Base-by-base conservation (phyloP, 805 yeast species). In the Clavispora carvajalis region DNA sequence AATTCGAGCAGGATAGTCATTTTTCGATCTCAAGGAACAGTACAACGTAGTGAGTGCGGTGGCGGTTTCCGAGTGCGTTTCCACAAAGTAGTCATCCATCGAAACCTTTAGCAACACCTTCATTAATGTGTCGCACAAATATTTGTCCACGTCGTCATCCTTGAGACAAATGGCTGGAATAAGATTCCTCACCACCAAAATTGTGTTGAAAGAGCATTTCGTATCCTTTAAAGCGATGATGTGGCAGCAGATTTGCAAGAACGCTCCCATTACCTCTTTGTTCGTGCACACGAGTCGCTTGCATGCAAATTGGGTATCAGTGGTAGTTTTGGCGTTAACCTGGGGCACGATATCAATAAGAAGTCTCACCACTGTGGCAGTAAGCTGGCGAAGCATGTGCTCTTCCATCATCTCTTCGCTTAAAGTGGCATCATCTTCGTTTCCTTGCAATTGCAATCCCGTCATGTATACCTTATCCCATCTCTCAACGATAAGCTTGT, bases 371-470 rank as follows among this genome's bases (percentile, higher is more conserved):
- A 87, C 87, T 3, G 95, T 90, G 2, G 95, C 95, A 0, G 98
- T 90, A 29, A 93, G 74, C 59, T 93, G 98, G 51, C 99, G 73
- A 44, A 91, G 67, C 70, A 91, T 75, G 60, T 91, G 96, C 58
- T 93, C 99, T 51, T 91, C 97, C 85, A 93, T 83, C 95, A 93
- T 93, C 57, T 93, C 99, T 51, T 90, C 96, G n/a, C 93, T 82
- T 54, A 91, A 71, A 18, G 88, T 86, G 38, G 81, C 90, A 52
- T 89, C 95, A 45, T 80, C 82, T 33, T 76, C 79, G 33, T 74
- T 73, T 0, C 80, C 80, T 49, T 74, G 78, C 29, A 74, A 60
- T 47, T 76, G 79, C 28, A 77, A 54, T 3, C 84, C 82, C 23
- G 74, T 79, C 39, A 67, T 61, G 57, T 75, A 78, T 15, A 80